Conservation (phyloP, 495 filamentous ascomycete species). For the Penicillium taxi region DNA sequence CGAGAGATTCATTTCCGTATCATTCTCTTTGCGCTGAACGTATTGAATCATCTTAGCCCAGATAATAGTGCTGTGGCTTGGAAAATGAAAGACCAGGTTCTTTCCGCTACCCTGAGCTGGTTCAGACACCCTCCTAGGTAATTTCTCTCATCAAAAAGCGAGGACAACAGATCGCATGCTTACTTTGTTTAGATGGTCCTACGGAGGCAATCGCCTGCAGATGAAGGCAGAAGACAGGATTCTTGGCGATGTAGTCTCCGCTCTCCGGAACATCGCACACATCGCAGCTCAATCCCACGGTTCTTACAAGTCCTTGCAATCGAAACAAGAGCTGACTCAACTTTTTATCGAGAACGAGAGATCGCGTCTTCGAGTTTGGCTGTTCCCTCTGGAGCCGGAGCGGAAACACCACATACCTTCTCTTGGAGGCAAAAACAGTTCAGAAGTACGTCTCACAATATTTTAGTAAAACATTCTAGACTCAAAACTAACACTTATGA, state of each 20-base stretch:
- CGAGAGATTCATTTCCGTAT: constrained; percentile 87
- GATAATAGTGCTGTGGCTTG: constrained; percentile 53
- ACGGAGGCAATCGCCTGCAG: constrained; percentile 87
- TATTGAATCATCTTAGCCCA: constrained; percentile 61
- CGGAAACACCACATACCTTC: constrained; percentile 46
- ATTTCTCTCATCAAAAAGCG: neutral
- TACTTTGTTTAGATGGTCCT: constrained; percentile 61
- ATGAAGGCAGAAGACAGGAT: constrained; percentile 85
- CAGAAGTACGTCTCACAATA: constrained; percentile 21
- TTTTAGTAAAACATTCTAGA: constrained; percentile 3
- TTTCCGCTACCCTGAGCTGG: constrained; percentile 82
- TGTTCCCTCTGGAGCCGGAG: constrained; percentile 70
- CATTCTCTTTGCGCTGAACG: constrained; percentile 68
- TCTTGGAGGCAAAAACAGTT: constrained; percentile 23
- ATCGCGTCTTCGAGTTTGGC: constrained; percentile 78
- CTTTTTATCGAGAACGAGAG: constrained; percentile 79
- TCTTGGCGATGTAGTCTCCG: constrained; percentile 63
- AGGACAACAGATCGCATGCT: constrained; percentile 5
- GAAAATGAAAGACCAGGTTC: constrained; percentile 77
- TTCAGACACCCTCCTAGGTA: constrained; percentile 69
- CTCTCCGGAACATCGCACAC: constrained; percentile 47
- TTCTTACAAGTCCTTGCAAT: constrained; percentile 55
- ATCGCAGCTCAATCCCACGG: constrained; percentile 49
- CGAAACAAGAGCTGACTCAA: constrained; percentile 72
- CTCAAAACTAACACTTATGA: constrained; percentile 6